phyloP scores from a whole-genome alignment of 140 eudicot species.

The Anethum foeniculum region DNA sequence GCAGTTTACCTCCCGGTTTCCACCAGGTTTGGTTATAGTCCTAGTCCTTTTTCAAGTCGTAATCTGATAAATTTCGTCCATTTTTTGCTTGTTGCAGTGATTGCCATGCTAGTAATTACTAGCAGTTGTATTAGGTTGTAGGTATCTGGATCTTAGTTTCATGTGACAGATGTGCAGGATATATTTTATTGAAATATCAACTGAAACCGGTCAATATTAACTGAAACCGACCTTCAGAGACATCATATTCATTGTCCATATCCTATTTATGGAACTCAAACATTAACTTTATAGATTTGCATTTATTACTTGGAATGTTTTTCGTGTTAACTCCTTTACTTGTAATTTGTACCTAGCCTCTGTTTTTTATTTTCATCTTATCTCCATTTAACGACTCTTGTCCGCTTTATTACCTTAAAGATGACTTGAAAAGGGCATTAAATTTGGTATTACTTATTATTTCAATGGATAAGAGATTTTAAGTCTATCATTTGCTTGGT shows the following conservation, averaged over 20 bases:
- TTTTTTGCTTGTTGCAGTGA: background rate
- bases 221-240: background rate
- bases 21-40: slow-evolving; percentile 61
- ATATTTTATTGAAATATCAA: background rate
- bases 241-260: background rate
- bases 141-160: background rate
- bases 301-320: background rate
- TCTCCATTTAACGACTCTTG: background rate
- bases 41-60: background rate
- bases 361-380: background rate
- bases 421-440: background rate
- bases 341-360: background rate
- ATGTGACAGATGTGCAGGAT: background rate
- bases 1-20: slow-evolving; percentile 87
- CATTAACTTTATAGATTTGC: background rate
- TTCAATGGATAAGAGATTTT: no score
- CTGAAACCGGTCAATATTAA: background rate
- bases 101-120: background rate
- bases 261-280: background rate
- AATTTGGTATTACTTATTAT: background rate
- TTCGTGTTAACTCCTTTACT: background rate
- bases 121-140: background rate
- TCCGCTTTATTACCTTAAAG: background rate
- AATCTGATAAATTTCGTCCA: background rate
- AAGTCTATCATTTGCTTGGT: no score